A percentile compares a stretch with the other conserved stretches of the same genome.
Conservation (phyloP, 495 filamentous ascomycete genomes). For the Bombardia bombarda region DNA sequence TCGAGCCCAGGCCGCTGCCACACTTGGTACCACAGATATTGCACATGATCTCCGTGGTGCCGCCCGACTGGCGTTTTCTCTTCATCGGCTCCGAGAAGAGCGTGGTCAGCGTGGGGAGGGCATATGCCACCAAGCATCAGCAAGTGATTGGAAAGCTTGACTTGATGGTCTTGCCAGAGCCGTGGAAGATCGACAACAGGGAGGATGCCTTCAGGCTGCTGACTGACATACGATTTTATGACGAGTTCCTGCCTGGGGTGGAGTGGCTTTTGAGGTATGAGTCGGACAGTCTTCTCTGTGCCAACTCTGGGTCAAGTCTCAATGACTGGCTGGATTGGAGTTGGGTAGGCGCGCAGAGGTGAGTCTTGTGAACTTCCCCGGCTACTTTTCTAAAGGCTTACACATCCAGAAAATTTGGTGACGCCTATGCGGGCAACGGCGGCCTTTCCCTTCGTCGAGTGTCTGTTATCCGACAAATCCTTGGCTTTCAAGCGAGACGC, state of each 20-base stretch:
- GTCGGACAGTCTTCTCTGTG: constrained; percentile 42
- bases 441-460: constrained; percentile 43
- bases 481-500: constrained; percentile 34
- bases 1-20: constrained; percentile 37
- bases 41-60: constrained; percentile 43
- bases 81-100: constrained; percentile 39
- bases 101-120: constrained; percentile 27
- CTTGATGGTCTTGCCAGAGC: constrained; percentile 31
- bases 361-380: neutral
- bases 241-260: constrained; percentile 32
- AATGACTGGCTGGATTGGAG: constrained; percentile 40
- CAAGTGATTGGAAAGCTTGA: constrained; percentile 40
- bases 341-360: constrained; percentile 43
- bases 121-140: constrained; percentile 34
- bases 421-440: constrained; percentile 38
- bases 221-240: constrained; percentile 41
- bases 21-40: constrained; percentile 38
- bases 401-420: constrained; percentile 17
- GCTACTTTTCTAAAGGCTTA: constrained; percentile 1
- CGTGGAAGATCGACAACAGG: constrained; percentile 33
- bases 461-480: constrained; percentile 31
- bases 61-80: constrained; percentile 43
- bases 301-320: constrained; percentile 35
- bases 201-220: constrained; percentile 34
- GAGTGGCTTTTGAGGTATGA: constrained; percentile 42